Evolutionary conservation across 495 filamentous ascomycete species (phyloP).

Genomic region (Hyaloscypha finlandica): DNA sequence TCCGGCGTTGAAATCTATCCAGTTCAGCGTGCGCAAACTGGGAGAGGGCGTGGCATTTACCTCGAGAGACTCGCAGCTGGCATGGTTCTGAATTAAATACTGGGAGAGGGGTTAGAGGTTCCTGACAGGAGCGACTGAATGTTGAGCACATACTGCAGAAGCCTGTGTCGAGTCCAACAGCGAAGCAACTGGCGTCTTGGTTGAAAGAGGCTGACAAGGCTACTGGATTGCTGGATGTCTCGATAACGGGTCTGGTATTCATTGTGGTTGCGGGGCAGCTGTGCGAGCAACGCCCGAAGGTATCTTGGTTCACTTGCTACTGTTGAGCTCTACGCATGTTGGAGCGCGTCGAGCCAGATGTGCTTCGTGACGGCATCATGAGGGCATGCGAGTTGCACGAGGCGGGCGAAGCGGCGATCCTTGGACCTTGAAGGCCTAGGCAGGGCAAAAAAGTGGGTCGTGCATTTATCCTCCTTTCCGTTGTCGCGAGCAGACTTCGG

Average conservation of each 20-base stretch:
- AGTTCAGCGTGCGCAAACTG: constrained; percentile 8
- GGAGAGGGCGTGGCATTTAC: constrained; percentile 33
- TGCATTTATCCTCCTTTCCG: constrained; percentile 8
- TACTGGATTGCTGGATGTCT: constrained; percentile 69
- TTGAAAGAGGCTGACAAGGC: constrained; percentile 89
- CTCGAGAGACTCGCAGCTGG: constrained; percentile 68
- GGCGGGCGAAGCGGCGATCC: background rate
- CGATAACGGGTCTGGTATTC: constrained; percentile 89
- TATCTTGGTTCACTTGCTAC: background rate
- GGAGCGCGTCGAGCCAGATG: background rate
- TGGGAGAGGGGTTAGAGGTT: constrained; percentile 37
- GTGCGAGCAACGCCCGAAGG: background rate
- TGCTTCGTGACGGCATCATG: background rate
- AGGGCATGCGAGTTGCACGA: background rate
- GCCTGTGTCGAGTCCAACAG: constrained; percentile 83
- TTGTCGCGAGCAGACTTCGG: background rate
- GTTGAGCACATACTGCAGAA: constrained; percentile 72
- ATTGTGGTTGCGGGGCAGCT: constrained; percentile 50
- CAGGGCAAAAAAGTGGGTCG: background rate
- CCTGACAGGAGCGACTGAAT: background rate
- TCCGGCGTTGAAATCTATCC: constrained; percentile 79
- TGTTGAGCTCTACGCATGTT: constrained; percentile 11
- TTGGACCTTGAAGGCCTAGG: background rate
- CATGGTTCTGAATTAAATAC: constrained; percentile 81
- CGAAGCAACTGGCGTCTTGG: constrained; percentile 81